Base-by-base conservation (phyloP, 192 early-diverging fungal genomes). In the Mortierella hygrophila region DNA sequence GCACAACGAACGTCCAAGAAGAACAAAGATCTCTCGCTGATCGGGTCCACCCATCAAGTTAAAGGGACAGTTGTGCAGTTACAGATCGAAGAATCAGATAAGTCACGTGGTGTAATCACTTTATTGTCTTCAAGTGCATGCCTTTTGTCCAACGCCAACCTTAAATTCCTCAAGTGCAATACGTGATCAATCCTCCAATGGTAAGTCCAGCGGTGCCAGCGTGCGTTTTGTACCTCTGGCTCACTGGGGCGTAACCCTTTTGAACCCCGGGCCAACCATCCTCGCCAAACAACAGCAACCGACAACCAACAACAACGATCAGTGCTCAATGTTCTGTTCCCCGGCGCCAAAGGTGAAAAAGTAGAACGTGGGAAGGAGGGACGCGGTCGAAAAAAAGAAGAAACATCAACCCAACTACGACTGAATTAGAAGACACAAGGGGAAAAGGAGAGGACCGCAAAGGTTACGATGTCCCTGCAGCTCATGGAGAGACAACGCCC, bases 201-300 rank as follows among this genome's bases (percentile, higher is more conserved):
- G n/a, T 9, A n/a, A 16, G n/a, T 29, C 5, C 42, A 29, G 26
- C 13, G 71, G 15, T 23, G 42, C 11, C 21, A 11, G n/a, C 71
- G 71, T 72, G 71, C 41, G 11, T 18, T 72, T 65, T 11, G 26
- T 29, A 29, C 60, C 60, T 15, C 23, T 72, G 71, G 71, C 44
- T 65, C 60, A 65, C 60, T 65, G n/a, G n/a, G 60, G 60, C 60
- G 29, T 26, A 46, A 21, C 71, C 23, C 40, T 46, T 46, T 72
- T 32, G 71, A 72, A 41, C 71, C 82, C 40, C 63, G 46, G 46
- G 52, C 54, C 54, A 75, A 26, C 35, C 46, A 37, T 32, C 46
- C 74, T 52, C 23, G 44, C 54, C 52, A 60, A 23, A 35, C 38
- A 47, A 52, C 49, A 52, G 18, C 49, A 1, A 52, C 4, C 47